These are phyloP conservation scores for Austroboletus novae-zelandiae DNA, from an alignment of 1,284 basidiomycete genomes.

Conservation along the genomic window DNA sequence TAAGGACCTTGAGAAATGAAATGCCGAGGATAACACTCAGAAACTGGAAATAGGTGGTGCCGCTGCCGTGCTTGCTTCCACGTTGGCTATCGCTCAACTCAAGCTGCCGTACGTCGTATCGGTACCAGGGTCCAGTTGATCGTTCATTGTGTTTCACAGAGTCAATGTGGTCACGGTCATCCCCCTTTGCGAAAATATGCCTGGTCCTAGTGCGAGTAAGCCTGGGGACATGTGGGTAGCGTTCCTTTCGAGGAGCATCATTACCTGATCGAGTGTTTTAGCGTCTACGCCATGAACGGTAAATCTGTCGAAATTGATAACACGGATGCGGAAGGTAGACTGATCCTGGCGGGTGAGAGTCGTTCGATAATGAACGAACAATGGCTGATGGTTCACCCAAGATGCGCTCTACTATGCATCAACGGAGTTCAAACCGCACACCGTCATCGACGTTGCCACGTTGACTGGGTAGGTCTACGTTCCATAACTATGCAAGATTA, in stretches of 20 bases:
- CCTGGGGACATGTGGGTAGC: constrained; percentile 74
- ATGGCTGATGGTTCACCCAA: constrained; percentile 18
- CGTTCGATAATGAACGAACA: not conserved
- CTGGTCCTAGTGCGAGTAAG: constrained; percentile 82
- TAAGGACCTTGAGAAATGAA: constrained; percentile 19
- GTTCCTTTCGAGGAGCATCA: not conserved
- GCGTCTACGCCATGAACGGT: constrained; percentile 86
- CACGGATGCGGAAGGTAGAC: constrained; percentile 85
- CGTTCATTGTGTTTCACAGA: constrained; percentile 32
- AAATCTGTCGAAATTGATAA: constrained; percentile 88
- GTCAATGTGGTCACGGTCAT: constrained; percentile 75
- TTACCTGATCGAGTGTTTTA: constrained; percentile 26
- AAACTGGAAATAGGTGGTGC: constrained; percentile 56
- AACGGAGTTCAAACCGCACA: constrained; percentile 76
- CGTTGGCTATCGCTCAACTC: constrained; percentile 79
- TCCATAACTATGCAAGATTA: not conserved
- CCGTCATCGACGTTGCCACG: constrained; percentile 84
- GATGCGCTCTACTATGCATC: constrained; percentile 88
- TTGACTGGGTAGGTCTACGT: constrained; percentile 56
- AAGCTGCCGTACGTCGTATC: constrained; percentile 59
- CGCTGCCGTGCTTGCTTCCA: constrained; percentile 71
- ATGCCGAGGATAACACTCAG: not conserved
- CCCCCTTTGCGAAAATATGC: constrained; percentile 87
- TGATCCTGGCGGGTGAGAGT: constrained; percentile 65
- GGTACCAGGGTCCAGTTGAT: too few species aligned